A percentile compares a stretch with the other conserved stretches of the same genome.
phyloP scores from a whole-genome alignment of 2,329 filamentous ascomycete species.

The Penicillium brevicompactum region DNA sequence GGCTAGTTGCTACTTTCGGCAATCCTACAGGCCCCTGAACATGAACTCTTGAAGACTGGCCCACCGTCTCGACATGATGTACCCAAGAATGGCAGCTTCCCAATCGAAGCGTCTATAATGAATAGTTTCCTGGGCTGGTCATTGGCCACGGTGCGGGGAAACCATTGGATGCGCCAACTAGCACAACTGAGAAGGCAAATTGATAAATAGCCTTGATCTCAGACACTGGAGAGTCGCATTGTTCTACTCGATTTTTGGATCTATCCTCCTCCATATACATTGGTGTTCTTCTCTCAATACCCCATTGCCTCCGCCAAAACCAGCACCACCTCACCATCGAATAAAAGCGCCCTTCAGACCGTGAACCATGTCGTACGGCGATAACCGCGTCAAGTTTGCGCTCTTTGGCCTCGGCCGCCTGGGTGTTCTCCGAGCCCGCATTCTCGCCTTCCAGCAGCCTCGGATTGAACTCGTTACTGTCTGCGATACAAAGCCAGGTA shows the following conservation, averaged over 20 bases:
- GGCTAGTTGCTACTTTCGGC: background rate
- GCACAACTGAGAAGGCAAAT: background rate
- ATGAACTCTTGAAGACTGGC: too few species aligned
- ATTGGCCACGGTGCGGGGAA: conserved; percentile 3
- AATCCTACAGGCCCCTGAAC: background rate
- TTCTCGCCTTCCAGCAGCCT: conserved; percentile 38
- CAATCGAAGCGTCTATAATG: too few species aligned
- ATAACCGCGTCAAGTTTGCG: conserved; percentile 12
- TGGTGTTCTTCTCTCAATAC: background rate
- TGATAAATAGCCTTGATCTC: conserved; percentile 2
- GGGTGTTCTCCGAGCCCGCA: conserved; percentile 31
- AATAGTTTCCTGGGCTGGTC: background rate
- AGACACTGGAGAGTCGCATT: conserved; percentile 1
- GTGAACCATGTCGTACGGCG: conserved; percentile 7
- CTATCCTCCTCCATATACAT: too few species aligned
- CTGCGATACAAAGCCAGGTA: conserved; percentile 37
- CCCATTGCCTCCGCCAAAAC: background rate
- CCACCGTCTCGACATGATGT: too few species aligned
- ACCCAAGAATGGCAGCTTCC: too few species aligned
- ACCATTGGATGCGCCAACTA: background rate
- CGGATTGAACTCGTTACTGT: conserved; percentile 39
- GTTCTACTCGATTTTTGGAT: background rate
- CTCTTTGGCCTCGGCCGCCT: conserved; percentile 17
- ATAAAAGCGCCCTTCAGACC: background rate
- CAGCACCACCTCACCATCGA: background rate